These are phyloP conservation scores for Prunus armeniaca DNA, from an alignment of 306 rosid genomes.

Conservation along the genomic window DNA sequence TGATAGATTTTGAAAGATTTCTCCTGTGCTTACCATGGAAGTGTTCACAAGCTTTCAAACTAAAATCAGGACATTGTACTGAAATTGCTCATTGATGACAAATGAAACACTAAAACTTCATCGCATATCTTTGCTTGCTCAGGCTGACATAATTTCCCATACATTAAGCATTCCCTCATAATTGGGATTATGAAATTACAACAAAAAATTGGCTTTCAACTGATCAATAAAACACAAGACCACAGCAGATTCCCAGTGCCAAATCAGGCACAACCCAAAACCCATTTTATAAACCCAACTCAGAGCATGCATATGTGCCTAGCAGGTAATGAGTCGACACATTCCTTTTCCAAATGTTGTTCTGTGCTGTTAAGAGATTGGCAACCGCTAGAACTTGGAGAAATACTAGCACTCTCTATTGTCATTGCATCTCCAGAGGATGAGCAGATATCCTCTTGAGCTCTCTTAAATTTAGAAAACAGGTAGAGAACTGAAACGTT, in stretches of 20 bases:
- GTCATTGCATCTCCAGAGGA: constrained; percentile 25
- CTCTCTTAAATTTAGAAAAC: constrained; percentile 42
- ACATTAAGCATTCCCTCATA: constrained; percentile 9
- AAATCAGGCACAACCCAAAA: background rate
- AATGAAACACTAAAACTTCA: background rate
- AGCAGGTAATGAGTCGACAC: constrained; percentile 17
- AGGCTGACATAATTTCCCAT: background rate
- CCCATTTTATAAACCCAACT: background rate
- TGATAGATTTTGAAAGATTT: background rate
- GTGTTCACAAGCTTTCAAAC: background rate
- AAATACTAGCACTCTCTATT: constrained; percentile 20
- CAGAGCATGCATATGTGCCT: constrained; percentile 16
- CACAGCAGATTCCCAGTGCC: background rate
- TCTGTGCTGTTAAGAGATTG: constrained; percentile 4
- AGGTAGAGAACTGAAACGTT: constrained; percentile 52
- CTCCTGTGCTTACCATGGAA: background rate
- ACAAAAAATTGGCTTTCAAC: background rate
- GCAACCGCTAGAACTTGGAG: constrained; percentile 34
- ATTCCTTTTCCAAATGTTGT: constrained; percentile 29
- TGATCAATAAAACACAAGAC: background rate
- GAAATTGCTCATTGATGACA: background rate
- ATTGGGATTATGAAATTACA: constrained; percentile 12
- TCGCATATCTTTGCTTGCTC: background rate
- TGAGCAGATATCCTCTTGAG: constrained; percentile 8
- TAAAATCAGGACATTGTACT: background rate